Evolutionary conservation across 306 rosid species (phyloP).

Genomic region (Gastrolobium bilobum): DNA sequence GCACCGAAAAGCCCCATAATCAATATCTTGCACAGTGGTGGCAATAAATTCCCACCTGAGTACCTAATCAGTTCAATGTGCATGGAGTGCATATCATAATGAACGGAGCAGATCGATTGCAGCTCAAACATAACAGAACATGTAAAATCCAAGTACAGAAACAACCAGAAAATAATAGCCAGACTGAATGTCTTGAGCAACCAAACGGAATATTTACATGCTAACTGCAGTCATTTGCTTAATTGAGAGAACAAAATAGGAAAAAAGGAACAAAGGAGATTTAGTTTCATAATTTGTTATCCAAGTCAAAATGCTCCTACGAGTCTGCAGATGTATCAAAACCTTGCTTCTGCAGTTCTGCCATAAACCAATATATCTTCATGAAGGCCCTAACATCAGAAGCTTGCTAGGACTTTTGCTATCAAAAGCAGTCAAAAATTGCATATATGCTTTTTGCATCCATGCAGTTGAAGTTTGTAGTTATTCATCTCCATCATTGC

Average conservation of each 20-base stretch:
- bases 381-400: conserved; percentile 52
- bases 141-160: conserved; percentile 33
- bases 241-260: conserved; percentile 27
- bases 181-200: conserved; percentile 61
- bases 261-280: conserved; percentile 26
- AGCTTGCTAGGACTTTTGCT: conserved; percentile 54
- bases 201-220: conserved; percentile 74
- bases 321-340: conserved; percentile 59
- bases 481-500: conserved; percentile 44
- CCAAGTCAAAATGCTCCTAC: conserved; percentile 59
- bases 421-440: conserved; percentile 61
- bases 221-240: conserved; percentile 52
- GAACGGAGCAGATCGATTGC: not conserved
- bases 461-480: conserved; percentile 53
- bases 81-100: not conserved
- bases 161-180: conserved; percentile 55
- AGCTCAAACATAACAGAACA: conserved; percentile 1
- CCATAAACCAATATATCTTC: conserved; percentile 54
- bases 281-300: conserved; percentile 50
- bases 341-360: conserved; percentile 54
- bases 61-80: conserved; percentile 2
- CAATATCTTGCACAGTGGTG: not conserved
- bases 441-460: conserved; percentile 64
- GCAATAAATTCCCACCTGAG: not conserved
- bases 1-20: not conserved